A percentile compares a stretch with the other conserved stretches of the same genome.
Conservation (phyloP, 1,284 basidiomycete genomes). For the Singerocomus inundabilis region DNA sequence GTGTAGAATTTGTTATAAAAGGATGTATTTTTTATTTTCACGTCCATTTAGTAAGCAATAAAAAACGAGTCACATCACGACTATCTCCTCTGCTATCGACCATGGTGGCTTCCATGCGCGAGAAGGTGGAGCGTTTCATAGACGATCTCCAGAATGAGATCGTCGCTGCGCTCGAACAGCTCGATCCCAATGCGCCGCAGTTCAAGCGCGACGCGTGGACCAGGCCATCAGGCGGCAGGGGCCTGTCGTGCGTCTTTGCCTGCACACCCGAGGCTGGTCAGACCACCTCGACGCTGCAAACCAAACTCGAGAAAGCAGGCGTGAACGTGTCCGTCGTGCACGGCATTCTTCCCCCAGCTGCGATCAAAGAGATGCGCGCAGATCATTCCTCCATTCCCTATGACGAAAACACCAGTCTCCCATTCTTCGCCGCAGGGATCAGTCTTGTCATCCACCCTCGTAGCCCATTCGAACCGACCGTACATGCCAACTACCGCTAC, state of each 20-base stretch:
- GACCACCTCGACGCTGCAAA: constrained; percentile 31
- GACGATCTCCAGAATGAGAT: constrained; percentile 81
- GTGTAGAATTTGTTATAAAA: no score
- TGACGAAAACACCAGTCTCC: constrained; percentile 63
- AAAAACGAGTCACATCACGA: no score
- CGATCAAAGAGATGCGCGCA: constrained; percentile 92
- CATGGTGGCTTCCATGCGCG: constrained; percentile 57
- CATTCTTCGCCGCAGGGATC: constrained; percentile 93
- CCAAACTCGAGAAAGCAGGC: constrained; percentile 92
- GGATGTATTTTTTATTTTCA: no score
- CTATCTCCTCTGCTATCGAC: no score
- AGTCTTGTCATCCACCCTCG: constrained; percentile 92
- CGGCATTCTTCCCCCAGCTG: constrained; percentile 83
- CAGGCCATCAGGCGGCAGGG: constrained; percentile 81
- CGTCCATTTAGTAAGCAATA: no score
- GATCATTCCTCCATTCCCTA: constrained; percentile 82
- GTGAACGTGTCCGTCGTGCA: constrained; percentile 95
- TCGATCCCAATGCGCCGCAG: constrained; percentile 69
- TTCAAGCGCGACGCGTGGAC: constrained; percentile 92
- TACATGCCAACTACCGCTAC: constrained; percentile 97
- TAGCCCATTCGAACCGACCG: constrained; percentile 90
- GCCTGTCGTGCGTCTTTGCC: constrained; percentile 86
- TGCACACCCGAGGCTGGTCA: constrained; percentile 44
- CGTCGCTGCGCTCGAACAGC: constrained; percentile 72
- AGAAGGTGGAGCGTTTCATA: constrained; percentile 80